A percentile compares a stretch with the other conserved stretches of the same genome.
Conservation (phyloP, 2,329 filamentous ascomycete species). For the Monascus ruber region DNA sequence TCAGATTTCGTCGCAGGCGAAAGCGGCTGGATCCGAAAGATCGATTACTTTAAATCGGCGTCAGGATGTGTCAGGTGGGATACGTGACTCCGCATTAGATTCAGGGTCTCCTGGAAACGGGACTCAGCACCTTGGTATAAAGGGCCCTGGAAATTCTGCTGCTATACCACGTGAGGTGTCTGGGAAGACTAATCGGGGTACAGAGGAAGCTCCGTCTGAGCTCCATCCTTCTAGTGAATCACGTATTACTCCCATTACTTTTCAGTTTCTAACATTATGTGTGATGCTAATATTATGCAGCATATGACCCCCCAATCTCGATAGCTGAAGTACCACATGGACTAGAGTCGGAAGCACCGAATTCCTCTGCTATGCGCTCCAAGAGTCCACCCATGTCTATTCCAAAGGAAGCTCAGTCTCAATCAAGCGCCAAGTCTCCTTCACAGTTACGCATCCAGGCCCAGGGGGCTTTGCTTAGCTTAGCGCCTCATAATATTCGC, state of each 20-base stretch:
- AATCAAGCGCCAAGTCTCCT: conserved; percentile 12
- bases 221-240: conserved; percentile 14
- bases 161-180: too few species aligned
- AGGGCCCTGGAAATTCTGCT: not conserved
- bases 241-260: conserved; percentile 13
- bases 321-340: conserved; percentile 11
- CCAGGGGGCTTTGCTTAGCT: conserved; percentile 53
- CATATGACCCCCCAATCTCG: conserved; percentile 24
- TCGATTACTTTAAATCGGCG: not conserved
- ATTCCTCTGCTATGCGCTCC: not conserved
- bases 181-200: too few species aligned
- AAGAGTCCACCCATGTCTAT: not conserved
- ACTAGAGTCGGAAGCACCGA: conserved; percentile 2
- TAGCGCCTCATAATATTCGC: conserved; percentile 54
- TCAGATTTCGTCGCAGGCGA: conserved; percentile 30
- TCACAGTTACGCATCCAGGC: conserved; percentile 39
- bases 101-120: not conserved
- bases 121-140: not conserved
- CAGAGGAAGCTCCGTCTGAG: too few species aligned
- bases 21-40: not conserved
- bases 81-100: too few species aligned
- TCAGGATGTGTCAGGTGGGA: not conserved
- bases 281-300: conserved; percentile 14
- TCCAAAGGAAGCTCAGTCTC: too few species aligned
- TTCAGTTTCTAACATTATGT: not conserved